A percentile compares a stretch with the other conserved stretches of the same genome.
These are phyloP conservation scores for Rhizophagus clarus DNA, from an alignment of 192 early-diverging fungal species.

Conservation along the genomic window DNA sequence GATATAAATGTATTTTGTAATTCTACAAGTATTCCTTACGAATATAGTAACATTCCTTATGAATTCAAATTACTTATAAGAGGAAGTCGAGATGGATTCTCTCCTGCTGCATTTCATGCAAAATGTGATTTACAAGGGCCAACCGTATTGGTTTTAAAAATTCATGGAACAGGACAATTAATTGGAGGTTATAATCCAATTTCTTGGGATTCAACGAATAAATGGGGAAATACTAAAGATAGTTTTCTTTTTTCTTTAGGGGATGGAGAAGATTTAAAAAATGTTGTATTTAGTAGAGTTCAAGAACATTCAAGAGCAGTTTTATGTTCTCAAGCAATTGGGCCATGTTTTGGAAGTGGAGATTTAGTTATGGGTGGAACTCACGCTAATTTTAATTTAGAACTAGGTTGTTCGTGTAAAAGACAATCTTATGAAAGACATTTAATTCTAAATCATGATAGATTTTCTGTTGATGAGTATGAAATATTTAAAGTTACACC, in stretches of 20 bases:
- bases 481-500: conserved; percentile 19
- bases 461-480: conserved; percentile 26
- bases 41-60: conserved; percentile 5
- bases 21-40: conserved; percentile 15
- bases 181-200: conserved; percentile 25
- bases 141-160: conserved; percentile 9
- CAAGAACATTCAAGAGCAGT: conserved; percentile 13
- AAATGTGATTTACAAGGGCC: conserved; percentile 17
- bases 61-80: conserved; percentile 17
- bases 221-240: conserved; percentile 24
- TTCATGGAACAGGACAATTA: conserved; percentile 19
- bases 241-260: conserved; percentile 28
- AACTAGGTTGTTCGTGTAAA: conserved; percentile 24
- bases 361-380: conserved; percentile 30
- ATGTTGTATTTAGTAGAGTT: not conserved
- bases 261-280: conserved; percentile 10
- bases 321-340: conserved; percentile 21
- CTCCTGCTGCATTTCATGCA: not conserved
- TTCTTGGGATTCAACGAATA: conserved; percentile 20
- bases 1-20: conserved; percentile 2
- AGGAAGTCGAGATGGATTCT: conserved; percentile 20
- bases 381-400: conserved; percentile 13
- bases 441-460: conserved; percentile 11
- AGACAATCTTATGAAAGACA: conserved; percentile 21
- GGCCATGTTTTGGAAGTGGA: conserved; percentile 27